phyloP scores from a whole-genome alignment of 495 filamentous ascomycete species.

The Aspergillus saccharolyticus region DNA sequence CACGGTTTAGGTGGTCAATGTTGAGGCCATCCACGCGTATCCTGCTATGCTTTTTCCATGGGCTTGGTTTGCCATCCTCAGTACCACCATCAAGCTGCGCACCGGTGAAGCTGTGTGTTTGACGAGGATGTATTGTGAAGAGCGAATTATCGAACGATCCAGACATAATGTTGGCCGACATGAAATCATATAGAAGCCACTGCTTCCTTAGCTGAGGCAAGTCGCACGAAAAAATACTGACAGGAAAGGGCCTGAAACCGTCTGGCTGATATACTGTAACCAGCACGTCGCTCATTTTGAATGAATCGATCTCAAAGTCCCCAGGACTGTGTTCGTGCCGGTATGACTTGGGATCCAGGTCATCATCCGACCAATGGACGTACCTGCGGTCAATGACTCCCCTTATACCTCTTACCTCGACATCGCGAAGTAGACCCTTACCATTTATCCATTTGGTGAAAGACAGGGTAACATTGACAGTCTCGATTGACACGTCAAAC shows the following conservation, averaged over 20 bases:
- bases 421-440: conserved; percentile 84
- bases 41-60: conserved; percentile 91
- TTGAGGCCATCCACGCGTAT: conserved; percentile 88
- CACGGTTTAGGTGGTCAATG: conserved; percentile 93
- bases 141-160: conserved; percentile 93
- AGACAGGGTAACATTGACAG: conserved; percentile 94
- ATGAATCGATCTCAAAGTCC: conserved; percentile 93
- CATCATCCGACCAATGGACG: conserved; percentile 63
- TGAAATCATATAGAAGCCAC: conserved; percentile 95
- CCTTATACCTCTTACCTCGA: conserved; percentile 91
- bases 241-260: conserved; percentile 85
- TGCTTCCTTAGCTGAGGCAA: conserved; percentile 89
- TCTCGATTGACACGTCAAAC: conserved; percentile 91
- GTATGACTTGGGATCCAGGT: conserved; percentile 78
- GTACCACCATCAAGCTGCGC: conserved; percentile 47
- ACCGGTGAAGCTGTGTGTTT: conserved; percentile 68
- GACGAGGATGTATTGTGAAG: conserved; percentile 94
- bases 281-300: conserved; percentile 91
- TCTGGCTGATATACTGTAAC: conserved; percentile 88
- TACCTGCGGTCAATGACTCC: conserved; percentile 90
- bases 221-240: conserved; percentile 93
- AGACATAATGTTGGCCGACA: conserved; percentile 92
- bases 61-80: conserved; percentile 45
- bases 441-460: conserved; percentile 98
- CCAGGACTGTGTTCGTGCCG: conserved; percentile 83